Conservation (phyloP, 345 rosid genomes). For the Brassica cretica region DNA sequence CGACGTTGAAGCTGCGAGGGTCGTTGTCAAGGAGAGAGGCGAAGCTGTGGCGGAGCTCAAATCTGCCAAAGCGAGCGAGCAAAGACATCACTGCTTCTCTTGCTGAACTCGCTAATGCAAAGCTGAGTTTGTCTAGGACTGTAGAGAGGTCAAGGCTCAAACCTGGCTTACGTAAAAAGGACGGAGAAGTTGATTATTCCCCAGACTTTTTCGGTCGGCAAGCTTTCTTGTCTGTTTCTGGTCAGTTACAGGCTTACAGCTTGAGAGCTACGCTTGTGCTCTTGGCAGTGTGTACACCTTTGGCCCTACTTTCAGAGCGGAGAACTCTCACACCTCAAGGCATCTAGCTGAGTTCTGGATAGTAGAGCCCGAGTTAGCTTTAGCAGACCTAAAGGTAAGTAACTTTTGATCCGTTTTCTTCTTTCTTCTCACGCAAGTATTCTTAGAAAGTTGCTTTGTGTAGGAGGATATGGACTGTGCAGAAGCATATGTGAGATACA, state of each 20-base stretch:
- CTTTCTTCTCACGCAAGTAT: not conserved
- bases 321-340: constrained; percentile 89
- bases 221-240: constrained; percentile 93
- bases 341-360: constrained; percentile 99
- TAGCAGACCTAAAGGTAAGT: constrained; percentile 73
- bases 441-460: constrained; percentile 18
- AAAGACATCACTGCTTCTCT: constrained; percentile 49
- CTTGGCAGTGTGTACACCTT: constrained; percentile 79
- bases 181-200: constrained; percentile 69
- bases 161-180: constrained; percentile 73
- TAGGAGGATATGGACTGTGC: constrained; percentile 98
- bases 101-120: constrained; percentile 56
- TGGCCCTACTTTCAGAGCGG: constrained; percentile 97
- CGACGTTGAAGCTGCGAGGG: constrained; percentile 70
- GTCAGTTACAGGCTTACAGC: constrained; percentile 64
- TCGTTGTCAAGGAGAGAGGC: constrained; percentile 61
- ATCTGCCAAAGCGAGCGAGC: constrained; percentile 62
- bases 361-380: constrained; percentile 95
- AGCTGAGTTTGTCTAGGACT: constrained; percentile 49
- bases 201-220: constrained; percentile 85
- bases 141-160: constrained; percentile 69
- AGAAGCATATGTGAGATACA: constrained; percentile 83
- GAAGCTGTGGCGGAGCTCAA: constrained; percentile 61
- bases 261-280: constrained; percentile 85
- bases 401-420: constrained; percentile 53